These are phyloP conservation scores for Botrytis galanthina DNA, from an alignment of 2,329 filamentous ascomycete species.

Conservation along the genomic window DNA sequence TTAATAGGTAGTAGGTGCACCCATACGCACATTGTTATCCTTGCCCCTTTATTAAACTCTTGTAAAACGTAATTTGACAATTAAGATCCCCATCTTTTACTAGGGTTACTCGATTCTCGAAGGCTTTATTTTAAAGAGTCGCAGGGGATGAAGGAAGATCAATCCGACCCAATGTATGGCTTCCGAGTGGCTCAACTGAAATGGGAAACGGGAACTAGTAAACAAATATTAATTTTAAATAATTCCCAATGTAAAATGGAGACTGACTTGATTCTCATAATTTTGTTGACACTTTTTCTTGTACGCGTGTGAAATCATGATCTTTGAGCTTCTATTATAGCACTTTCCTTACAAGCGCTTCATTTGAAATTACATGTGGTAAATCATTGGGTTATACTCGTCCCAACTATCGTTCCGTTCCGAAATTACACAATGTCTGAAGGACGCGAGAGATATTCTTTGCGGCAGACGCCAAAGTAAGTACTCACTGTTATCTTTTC, in stretches of 20 bases:
- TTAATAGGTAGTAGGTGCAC: background rate
- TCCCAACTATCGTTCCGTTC: constrained; percentile 2
- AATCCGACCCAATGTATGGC: background rate
- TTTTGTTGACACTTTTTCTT: constrained; percentile 10
- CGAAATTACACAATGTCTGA: constrained; percentile 33
- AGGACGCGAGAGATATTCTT: constrained; percentile 38
- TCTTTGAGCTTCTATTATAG: constrained; percentile 2
- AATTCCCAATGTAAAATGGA: background rate
- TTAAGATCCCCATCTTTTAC: background rate
- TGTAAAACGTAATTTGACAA: background rate
- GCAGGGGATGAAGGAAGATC: background rate
- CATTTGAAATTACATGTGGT: background rate
- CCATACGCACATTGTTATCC: background rate
- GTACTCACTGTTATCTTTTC: background rate
- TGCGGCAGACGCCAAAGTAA: constrained; percentile 39
- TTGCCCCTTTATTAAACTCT: background rate
- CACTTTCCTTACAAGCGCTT: background rate
- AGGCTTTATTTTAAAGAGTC: background rate
- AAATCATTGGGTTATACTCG: background rate
- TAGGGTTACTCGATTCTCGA: background rate
- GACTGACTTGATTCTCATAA: background rate
- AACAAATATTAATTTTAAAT: constrained; percentile 11
- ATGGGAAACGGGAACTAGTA: background rate
- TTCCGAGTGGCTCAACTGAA: constrained; percentile 12
- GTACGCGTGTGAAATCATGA: constrained; percentile 3